Conservation (phyloP, 2,329 filamentous ascomycete species). For the Hypoxylon sp. region DNA sequence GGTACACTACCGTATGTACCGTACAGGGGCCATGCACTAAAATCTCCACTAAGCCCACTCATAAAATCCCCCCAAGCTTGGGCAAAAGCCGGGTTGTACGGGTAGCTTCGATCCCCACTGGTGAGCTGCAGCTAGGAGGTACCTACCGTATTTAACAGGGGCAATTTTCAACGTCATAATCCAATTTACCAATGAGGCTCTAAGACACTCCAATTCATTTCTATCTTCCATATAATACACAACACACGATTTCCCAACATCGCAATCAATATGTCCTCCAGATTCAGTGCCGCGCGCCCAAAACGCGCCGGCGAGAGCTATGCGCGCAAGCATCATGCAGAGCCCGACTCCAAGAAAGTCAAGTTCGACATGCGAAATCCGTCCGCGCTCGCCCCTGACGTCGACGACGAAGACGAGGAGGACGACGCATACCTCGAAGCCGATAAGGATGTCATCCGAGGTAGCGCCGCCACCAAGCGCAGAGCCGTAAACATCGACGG, state of each 20-base stretch:
- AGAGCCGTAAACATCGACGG: constrained; percentile 97
- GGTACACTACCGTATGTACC: too few relatives aligned
- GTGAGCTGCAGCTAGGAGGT: constrained; percentile 38
- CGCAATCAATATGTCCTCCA: constrained; percentile 65
- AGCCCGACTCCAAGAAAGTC: constrained; percentile 77
- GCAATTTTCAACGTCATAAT: constrained; percentile 53
- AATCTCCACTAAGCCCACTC: constrained; percentile 15
- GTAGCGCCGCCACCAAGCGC: constrained; percentile 82
- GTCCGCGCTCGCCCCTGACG: constrained; percentile 88
- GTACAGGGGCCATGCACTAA: constrained; percentile 18
- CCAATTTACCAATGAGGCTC: constrained; percentile 31
- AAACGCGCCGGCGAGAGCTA: constrained; percentile 89
- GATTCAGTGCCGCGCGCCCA: constrained; percentile 78
- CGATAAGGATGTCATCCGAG: constrained; percentile 94
- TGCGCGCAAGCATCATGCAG: constrained; percentile 78
- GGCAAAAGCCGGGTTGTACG: not conserved
- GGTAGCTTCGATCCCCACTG: constrained; percentile 38
- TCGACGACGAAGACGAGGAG: constrained; percentile 68
- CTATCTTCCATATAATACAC: constrained; percentile 4
- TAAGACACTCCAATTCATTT: constrained; percentile 7
- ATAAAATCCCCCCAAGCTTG: constrained; percentile 7
- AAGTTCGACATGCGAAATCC: constrained; percentile 97
- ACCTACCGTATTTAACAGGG: constrained; percentile 26
- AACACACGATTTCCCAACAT: constrained; percentile 14
- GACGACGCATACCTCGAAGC: constrained; percentile 82